Base-by-base conservation (phyloP, 192 early-diverging fungal genomes). In the Podila verticillata region DNA sequence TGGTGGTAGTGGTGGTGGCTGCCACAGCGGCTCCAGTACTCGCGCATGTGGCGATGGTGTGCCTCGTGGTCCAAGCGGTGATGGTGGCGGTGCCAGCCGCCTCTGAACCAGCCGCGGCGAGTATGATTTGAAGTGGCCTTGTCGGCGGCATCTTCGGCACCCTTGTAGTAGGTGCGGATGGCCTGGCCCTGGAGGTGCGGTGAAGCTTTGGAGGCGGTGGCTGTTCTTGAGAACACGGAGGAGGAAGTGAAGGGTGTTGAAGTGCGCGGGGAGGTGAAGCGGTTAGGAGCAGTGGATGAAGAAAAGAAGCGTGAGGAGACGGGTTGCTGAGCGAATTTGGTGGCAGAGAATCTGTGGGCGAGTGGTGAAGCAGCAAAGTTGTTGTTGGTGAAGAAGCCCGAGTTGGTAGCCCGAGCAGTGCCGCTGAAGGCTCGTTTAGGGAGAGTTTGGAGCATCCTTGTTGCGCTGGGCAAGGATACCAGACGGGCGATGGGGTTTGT, bases 301-400 rank as follows among this genome's bases (percentile, higher is more conserved):
- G 63, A 66, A 58, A 65, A 26, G 57, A 47, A 47, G 2, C 36
- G 63, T 13, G 31, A 10, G 4, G 48, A 60, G 39, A 17, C 39
- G 17, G 29, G 59, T 13, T 57, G 4, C 5, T 31, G 48, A 10
- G 8, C 10, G 34, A 44, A 64, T 19, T 48, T 61, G 19, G 47
- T 64, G 22, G 26, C 24, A 10, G 57, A 35, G 31, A 62, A 29
- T 65, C 63, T 65, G 32, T 57, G 24, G 17, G 57, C n/a, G 64
- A 67, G 65, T 15, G 15, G 49, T 20, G 57, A 44, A 49, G 57
- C 58, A 22, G 51, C 49, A 34, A 57, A 8, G 13, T 68, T 57
- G 13, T 31, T 39, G 19, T n/a, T n/a, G 39, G 30, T 30, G 58
- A 61, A 69, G 31, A 30, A 30, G 39, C 30, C 30, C 28, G 29